These are phyloP conservation scores for Phyllosticta ampelicida DNA, from an alignment of 2,329 filamentous ascomycete genomes.

Conservation along the genomic window DNA sequence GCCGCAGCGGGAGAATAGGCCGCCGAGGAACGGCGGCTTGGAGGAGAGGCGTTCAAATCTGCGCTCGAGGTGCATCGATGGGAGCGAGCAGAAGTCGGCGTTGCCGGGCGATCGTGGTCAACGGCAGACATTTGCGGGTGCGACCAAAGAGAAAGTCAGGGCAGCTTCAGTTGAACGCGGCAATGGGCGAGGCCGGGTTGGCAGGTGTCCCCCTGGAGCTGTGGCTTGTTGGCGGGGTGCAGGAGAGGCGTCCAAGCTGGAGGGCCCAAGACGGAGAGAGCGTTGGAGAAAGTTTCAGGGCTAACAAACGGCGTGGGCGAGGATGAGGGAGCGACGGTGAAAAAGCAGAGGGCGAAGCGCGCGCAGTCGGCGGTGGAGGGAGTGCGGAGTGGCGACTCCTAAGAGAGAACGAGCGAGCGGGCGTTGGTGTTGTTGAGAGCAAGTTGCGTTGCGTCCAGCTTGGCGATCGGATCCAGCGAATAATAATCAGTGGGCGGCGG, in stretches of 20 bases:
- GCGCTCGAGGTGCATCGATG: constrained; percentile 31
- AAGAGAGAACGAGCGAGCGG: background rate
- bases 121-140: constrained; percentile 3
- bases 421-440: background rate
- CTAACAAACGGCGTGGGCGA: background rate
- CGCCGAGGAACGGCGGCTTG: constrained; percentile 31
- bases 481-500: background rate
- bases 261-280: background rate
- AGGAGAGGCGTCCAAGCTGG: background rate
- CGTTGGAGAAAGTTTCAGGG: background rate
- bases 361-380: background rate
- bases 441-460: background rate
- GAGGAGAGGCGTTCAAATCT: constrained; percentile 28
- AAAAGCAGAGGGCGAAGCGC: background rate
- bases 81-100: constrained; percentile 15
- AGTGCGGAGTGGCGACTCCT: background rate
- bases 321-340: background rate
- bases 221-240: background rate
- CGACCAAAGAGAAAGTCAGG: background rate
- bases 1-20: constrained; percentile 35
- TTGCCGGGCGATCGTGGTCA: constrained; percentile 7
- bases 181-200: background rate
- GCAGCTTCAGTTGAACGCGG: background rate
- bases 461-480: background rate
- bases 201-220: background rate